Evolutionary conservation across 345 rosid genomes (phyloP).

Genomic region (Eucalyptus leucophloia): DNA sequence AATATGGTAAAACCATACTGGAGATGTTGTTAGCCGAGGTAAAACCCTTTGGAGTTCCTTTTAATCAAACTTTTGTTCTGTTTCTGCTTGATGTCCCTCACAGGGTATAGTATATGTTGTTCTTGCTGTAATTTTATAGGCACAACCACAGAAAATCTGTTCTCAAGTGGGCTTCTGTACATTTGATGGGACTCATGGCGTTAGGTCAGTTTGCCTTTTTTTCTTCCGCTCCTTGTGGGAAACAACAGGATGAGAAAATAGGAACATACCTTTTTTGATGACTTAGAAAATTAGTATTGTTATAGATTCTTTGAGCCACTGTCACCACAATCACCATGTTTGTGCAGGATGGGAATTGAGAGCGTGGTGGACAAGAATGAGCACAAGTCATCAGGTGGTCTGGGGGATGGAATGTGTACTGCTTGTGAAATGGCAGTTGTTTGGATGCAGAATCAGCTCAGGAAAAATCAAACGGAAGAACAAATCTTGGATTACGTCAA

Average conservation of each 20-base stretch:
- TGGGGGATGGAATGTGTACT: conserved; percentile 43
- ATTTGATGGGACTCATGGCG: conserved; percentile 60
- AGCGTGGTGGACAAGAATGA: conserved; percentile 36
- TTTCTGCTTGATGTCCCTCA: not conserved
- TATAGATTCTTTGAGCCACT: not conserved
- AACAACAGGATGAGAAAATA: not conserved
- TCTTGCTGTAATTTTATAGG: conserved; percentile 12
- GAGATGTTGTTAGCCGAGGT: conserved; percentile 47
- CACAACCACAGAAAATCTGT: conserved; percentile 65
- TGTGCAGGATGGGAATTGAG: conserved; percentile 54
- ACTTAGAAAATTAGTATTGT: not conserved
- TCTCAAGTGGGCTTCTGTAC: conserved; percentile 68
- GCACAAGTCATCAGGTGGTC: conserved; percentile 29
- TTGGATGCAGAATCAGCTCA: conserved; percentile 85
- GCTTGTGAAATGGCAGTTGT: conserved; percentile 89
- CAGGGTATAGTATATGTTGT: not conserved
- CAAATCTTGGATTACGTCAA: conserved; percentile 62
- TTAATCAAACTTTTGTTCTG: not conserved
- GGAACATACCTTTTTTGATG: not conserved
- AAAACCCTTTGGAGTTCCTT: not conserved
- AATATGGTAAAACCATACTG: conserved; percentile 64
- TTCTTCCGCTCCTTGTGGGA: not conserved
- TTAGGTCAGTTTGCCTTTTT: conserved; percentile 32
- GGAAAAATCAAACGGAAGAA: conserved; percentile 58
- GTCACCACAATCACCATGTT: not conserved